Percentiles rank a stretch among this genome's conserved stretches.
Evolutionary conservation across 1,139 yeast genomes (phyloP).

Genomic region (Spathaspora sp.): DNA sequence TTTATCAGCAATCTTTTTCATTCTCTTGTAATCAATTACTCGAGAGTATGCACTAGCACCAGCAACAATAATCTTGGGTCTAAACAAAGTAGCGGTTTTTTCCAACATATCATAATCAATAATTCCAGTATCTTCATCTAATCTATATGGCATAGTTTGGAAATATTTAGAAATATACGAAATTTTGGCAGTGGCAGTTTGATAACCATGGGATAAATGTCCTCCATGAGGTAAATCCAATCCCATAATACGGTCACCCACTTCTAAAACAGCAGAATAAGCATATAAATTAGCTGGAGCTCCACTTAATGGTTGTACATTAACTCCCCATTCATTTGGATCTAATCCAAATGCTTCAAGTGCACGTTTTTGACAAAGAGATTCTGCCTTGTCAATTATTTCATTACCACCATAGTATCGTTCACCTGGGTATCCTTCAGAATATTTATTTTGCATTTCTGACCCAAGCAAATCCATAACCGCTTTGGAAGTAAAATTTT

Average conservation of each 20-base stretch:
- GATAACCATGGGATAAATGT: conserved; percentile 94
- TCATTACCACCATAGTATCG: conserved; percentile 97
- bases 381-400: conserved; percentile 87
- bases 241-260: conserved; percentile 95
- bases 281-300: conserved; percentile 96
- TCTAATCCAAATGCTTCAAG: conserved; percentile 77
- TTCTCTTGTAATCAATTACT: conserved; percentile 84
- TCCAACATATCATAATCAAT: conserved; percentile 90
- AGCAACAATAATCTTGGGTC: conserved; percentile 94
- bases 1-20: conserved; percentile 85
- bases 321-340: conserved; percentile 89
- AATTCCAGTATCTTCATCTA: conserved; percentile 79
- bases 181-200: conserved; percentile 83
- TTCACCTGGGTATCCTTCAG: conserved; percentile 98
- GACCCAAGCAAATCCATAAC: conserved; percentile 94
- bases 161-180: conserved; percentile 90
- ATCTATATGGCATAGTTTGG: conserved; percentile 96
- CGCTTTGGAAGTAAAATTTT: conserved; percentile 91
- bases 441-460: conserved; percentile 96
- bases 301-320: conserved; percentile 91
- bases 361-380: conserved; percentile 88
- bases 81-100: conserved; percentile 78
- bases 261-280: conserved; percentile 86
- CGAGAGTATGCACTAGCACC: conserved; percentile 97
- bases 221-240: conserved; percentile 97